Evolutionary conservation across 495 filamentous ascomycete genomes (phyloP), one percentile per base, ranked within the genome.

Genomic region (Acidomyces sp.): DNA sequence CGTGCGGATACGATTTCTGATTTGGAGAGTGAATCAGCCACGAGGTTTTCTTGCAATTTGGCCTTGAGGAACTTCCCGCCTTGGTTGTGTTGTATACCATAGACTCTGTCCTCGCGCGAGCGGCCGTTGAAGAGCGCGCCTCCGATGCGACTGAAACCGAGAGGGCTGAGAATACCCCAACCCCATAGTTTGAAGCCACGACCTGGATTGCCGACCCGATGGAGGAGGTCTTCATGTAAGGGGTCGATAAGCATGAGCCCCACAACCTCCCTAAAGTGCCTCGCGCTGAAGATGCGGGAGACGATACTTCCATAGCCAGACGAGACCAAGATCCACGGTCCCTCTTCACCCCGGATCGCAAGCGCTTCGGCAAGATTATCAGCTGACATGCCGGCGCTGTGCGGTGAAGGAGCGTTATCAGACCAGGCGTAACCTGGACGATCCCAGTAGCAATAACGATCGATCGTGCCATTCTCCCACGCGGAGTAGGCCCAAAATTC

Each of bases 371-470:
- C 81, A 13, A 95, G 66, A 4, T 74, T 82, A 52, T 93, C 84
- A 5, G 80, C 75, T 1, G 82, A 77, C 78, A 93, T 93, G 37
- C 87, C 84, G 7, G 82, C 87, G 3, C 83, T 88, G 53, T 92
- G 77, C 1, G 90, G 88, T 1, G 85, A 93, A 6, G 88, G 90
- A 0, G 90, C 87, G 47, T 85, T 86, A 61, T 97, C 90, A 33
- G 83, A 90, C 76, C 81, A 94, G 25, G 69, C 85, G 36, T 86
- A 64, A 1, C 90, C 90, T 1, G 90, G 90, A 16, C 90, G 80
- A 53, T 97, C 90, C 63, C 82, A 92, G 60, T 93, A 95, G 65
- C 90, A 97, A 61, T 90, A 97, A 32, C 87, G 77, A 34, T 61
- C 56, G 45, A 97, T 90, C 20, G 74, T 77, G 19, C 83, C 80